Base-by-base conservation (phyloP, 805 yeast genomes). In the Candida jianshihensis region DNA sequence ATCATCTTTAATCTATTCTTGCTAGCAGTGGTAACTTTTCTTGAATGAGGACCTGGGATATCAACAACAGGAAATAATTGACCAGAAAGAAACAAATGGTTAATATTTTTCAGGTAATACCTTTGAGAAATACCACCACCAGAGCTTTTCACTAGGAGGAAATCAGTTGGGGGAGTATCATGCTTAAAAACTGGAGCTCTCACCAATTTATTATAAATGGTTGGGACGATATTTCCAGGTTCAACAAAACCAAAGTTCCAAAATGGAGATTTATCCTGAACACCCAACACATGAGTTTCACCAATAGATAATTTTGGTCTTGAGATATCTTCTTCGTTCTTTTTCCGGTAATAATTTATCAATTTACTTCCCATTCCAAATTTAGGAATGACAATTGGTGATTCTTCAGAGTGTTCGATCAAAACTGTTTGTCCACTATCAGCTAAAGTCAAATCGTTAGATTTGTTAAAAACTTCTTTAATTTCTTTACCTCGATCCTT, bases 231-330 rank as follows among this genome's bases (percentile, higher is more conserved):
- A 48, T 82, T 86, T 3, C 98, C 98, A 3, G 88, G 85, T 31
- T 87, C 96, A 7, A 92, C 97, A 62, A 83, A 85, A 2, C 98
- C 98, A 64, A 88, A 92, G 57, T 89, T 92, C 97, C 98, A 92
- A 56, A 92, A 92, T 11, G 98, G 97, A 7, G 96, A 85, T 49
- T 94, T 73, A 60, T 92, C 98, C 55, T 89, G 96, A 1, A 86
- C 85, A n/a, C 96, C 97, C 26, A 92, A 66, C 3, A 92, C 96
- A 60, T 85, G 92, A 0, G 97, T 92, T 56, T 92, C 98, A 31
- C 98, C 98, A 29, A 88, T 70, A 1, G 86, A 74, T 19, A 88
- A 66, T 51, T 89, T 90, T 0, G 97, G 97, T 41, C 97, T 74
- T 5, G 83, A 69, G 4, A 75, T 73, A 56, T 92, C 98, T 34